Evolutionary conservation across 768 basidiomycete genomes (phyloP).

Genomic region (Terana coerulea): DNA sequence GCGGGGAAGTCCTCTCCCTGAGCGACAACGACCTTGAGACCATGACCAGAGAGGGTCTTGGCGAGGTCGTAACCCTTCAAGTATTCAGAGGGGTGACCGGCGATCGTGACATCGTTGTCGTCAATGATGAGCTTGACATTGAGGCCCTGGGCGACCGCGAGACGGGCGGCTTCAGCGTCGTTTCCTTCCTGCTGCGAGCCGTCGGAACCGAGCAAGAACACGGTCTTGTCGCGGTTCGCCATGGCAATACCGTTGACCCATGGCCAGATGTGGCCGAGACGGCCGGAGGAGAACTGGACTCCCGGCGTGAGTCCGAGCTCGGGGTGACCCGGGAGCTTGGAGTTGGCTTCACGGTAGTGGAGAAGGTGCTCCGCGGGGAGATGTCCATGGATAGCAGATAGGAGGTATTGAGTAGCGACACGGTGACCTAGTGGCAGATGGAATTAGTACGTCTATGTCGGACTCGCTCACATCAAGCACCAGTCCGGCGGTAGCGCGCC

Average conservation of each 20-base stretch:
- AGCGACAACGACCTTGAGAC: constrained; percentile 69
- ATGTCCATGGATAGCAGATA: constrained; percentile 72
- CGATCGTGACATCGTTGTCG: constrained; percentile 89
- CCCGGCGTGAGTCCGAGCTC: constrained; percentile 90
- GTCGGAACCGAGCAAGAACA: constrained; percentile 85
- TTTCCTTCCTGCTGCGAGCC: constrained; percentile 92
- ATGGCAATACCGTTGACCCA: constrained; percentile 82
- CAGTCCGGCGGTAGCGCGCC: too few relatives aligned
- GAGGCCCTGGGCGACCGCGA: constrained; percentile 79
- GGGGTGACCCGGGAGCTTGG: constrained; percentile 85
- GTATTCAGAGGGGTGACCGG: constrained; percentile 87
- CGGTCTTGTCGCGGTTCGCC: constrained; percentile 70
- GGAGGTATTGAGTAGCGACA: constrained; percentile 86
- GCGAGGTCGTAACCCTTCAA: constrained; percentile 71
- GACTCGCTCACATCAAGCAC: constrained; percentile 7
- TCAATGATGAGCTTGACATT: constrained; percentile 88
- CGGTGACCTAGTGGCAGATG: constrained; percentile 58
- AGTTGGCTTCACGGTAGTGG: constrained; percentile 82
- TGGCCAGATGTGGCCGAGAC: constrained; percentile 90
- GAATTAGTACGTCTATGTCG: neutral
- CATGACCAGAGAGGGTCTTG: constrained; percentile 78
- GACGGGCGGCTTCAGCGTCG: constrained; percentile 84
- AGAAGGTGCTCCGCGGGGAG: constrained; percentile 73
- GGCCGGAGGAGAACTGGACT: constrained; percentile 91
- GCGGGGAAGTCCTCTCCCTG: constrained; percentile 79